Conservation (phyloP, 371 early-diverging fungal genomes). For the Rhizopus microsporus region DNA sequence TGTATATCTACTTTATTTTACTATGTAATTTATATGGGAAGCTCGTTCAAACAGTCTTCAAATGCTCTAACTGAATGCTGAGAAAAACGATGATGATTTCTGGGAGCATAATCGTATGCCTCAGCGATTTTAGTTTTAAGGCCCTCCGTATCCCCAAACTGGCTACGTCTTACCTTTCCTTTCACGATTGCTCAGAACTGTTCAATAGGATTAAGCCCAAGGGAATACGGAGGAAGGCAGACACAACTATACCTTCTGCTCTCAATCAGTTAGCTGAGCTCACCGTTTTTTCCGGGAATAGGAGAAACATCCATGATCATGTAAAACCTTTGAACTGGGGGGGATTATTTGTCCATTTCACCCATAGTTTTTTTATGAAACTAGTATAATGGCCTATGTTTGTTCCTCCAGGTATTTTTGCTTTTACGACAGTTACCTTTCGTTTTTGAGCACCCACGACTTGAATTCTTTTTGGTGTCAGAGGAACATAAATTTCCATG, state of each 20-base stretch:
- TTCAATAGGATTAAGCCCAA: conserved; percentile 17
- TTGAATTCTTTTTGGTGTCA: conserved; percentile 10
- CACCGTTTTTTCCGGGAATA: conserved; percentile 12
- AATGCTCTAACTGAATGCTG: conserved; percentile 17
- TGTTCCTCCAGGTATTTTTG: neutral
- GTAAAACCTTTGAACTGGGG: neutral
- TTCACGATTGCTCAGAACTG: conserved; percentile 18
- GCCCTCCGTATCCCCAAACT: conserved; percentile 7
- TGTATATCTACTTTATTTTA: no score
- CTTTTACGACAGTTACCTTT: no score
- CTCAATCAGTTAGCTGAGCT: conserved; percentile 8
- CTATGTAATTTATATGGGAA: no score
- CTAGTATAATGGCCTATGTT: neutral
- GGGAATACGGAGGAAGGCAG: conserved; percentile 19
- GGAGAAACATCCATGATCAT: neutral
- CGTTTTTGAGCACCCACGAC: neutral
- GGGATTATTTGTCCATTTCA: neutral
- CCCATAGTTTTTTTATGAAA: neutral
- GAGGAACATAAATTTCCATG: conserved; percentile 9
- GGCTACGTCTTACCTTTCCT: conserved; percentile 25
- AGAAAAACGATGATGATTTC: conserved; percentile 9
- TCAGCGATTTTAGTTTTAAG: conserved; percentile 14
- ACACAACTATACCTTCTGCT: conserved; percentile 6
- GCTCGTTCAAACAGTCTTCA: conserved; percentile 12
- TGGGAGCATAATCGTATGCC: conserved; percentile 16